phyloP scores from a whole-genome alignment of 352 stramenopile genomes.

The Phytophthora pseudosyringae region DNA sequence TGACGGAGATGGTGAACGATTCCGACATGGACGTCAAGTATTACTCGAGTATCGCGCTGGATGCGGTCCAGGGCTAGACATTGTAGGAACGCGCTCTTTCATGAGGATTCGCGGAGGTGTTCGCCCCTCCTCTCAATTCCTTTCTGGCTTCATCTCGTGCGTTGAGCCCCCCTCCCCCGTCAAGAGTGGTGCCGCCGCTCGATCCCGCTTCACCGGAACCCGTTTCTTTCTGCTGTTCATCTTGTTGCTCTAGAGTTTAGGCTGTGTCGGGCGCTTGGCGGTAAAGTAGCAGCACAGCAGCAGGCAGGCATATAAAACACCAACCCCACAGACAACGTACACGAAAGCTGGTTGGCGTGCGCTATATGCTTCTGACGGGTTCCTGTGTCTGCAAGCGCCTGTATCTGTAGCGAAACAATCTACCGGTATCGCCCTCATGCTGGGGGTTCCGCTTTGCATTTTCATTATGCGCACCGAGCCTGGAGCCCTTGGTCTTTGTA shows the following conservation, averaged over 20 bases:
- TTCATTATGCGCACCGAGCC: background rate
- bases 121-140: slow-evolving; percentile 29
- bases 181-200: slow-evolving; percentile 12
- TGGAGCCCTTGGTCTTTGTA: background rate
- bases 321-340: slow-evolving; percentile 24
- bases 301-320: slow-evolving; percentile 22
- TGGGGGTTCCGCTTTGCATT: background rate
- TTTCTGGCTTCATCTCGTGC: slow-evolving; percentile 33
- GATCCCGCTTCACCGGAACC: slow-evolving; percentile 4
- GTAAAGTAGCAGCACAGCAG: slow-evolving; percentile 22
- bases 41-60: slow-evolving; percentile 83
- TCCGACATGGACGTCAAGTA: slow-evolving; percentile 88
- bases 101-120: slow-evolving; percentile 32
- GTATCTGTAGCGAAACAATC: slow-evolving; percentile 8
- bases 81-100: slow-evolving; percentile 39
- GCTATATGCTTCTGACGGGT: slow-evolving; percentile 8
- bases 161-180: slow-evolving; percentile 4
- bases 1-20: slow-evolving; percentile 80
- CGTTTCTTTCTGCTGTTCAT: slow-evolving; percentile 26
- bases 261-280: slow-evolving; percentile 27
- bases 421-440: slow-evolving; percentile 13
- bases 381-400: background rate
- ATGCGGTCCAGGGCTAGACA: slow-evolving; percentile 72
- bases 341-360: slow-evolving; percentile 34
- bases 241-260: slow-evolving; percentile 41